A percentile compares a stretch with the other conserved stretches of the same genome.
These are phyloP conservation scores for Prunus campanulata DNA, from an alignment of 306 rosid species.

Conservation along the genomic window DNA sequence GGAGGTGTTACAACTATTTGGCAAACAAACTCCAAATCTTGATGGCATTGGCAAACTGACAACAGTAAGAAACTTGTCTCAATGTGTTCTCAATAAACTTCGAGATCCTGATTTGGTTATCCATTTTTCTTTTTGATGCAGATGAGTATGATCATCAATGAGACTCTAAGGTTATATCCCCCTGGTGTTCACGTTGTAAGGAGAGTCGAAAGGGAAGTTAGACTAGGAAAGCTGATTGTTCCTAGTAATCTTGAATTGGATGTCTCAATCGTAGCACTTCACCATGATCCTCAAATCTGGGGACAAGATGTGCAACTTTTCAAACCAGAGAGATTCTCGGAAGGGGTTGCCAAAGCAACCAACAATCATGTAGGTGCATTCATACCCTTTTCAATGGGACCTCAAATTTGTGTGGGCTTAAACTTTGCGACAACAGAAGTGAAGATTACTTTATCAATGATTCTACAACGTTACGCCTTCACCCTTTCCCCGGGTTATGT, in stretches of 20 bases:
- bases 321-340: conserved; percentile 29
- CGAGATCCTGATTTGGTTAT: not conserved
- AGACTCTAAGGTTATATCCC: conserved; percentile 29
- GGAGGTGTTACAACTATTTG: conserved; percentile 26
- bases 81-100: too few relatives aligned
- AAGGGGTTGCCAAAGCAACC: conserved; percentile 30
- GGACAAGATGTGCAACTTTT: conserved; percentile 31
- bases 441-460: conserved; percentile 29
- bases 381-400: conserved; percentile 29
- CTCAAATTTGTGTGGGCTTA: conserved; percentile 29
- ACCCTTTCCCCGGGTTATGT: conserved; percentile 25
- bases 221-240: conserved; percentile 15
- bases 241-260: conserved; percentile 5
- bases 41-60: conserved; percentile 22
- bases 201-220: conserved; percentile 6
- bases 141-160: conserved; percentile 38
- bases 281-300: conserved; percentile 32
- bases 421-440: conserved; percentile 23
- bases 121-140: not conserved
- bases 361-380: conserved; percentile 21
- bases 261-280: conserved; percentile 16
- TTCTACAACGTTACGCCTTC: conserved; percentile 28
- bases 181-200: conserved; percentile 4
- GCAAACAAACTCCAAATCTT: conserved; percentile 15
- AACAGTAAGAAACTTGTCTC: conserved; percentile 12